Evolutionary conservation across 257 asterid species (phyloP), one percentile per base, ranked within the genome.

Genomic region (Phtheirospermum japonicum): DNA sequence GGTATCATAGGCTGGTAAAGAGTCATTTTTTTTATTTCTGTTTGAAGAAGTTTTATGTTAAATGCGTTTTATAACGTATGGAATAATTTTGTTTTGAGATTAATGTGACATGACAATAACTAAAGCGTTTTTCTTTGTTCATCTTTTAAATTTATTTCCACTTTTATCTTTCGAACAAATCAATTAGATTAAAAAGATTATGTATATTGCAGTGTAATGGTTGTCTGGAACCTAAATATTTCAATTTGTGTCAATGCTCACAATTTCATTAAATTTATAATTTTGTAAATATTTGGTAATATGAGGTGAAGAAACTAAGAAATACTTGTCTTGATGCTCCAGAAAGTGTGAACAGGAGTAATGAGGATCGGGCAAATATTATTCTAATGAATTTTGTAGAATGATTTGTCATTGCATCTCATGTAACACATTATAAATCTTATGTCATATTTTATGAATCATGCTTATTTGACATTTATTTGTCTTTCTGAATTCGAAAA

Each of bases 1-100:
- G 99, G 97, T 89, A 86, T 67, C 62, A 56, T 71, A 63, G 39
- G 52, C 51, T 59, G 60, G 42, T 71, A 65, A 59, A 56, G 32
- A 39, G 61, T 71, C 59, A 40, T 53, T 52, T 53, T 9, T 57
- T 71, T 75, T 23, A 51, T 31, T 34, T 68, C 40, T 23, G 28
- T 3, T 23, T 23, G 28, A 3, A 23, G n/a, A 23, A 1, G 1
- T 23, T 23, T 23, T 40, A 6, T 30, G 68, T 34, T 30, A 48
- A 36, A 46, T 17, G 60, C 34, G n/a, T 66, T 54, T 34, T 40
- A 53, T 16, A n/a, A n/a, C n/a, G n/a, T n/a, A n/a, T n/a, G n/a
- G n/a, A n/a, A n/a, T n/a, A n/a, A n/a, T n/a, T n/a, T n/a, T n/a
- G n/a, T n/a, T n/a, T n/a, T n/a, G n/a, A n/a, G n/a, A n/a, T n/a